Conservation (phyloP, 805 yeast genomes). For the Dipodascus albidus region DNA sequence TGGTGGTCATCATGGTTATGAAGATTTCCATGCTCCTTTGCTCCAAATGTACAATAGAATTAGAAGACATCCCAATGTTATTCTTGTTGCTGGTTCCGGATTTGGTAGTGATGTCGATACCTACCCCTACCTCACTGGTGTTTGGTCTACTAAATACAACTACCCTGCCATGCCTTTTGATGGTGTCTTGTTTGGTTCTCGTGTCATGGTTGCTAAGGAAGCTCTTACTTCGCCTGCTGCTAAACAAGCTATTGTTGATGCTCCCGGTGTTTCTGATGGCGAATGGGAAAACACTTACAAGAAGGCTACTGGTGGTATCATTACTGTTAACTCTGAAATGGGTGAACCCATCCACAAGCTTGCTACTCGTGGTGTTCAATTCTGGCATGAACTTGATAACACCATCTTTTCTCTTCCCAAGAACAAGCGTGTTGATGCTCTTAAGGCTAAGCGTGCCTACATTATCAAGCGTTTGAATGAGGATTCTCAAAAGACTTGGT, state of each 20-base stretch:
- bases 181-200: conserved; percentile 90
- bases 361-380: conserved; percentile 93
- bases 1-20: conserved; percentile 99
- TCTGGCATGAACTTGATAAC: conserved; percentile 96
- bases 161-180: conserved; percentile 99
- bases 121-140: conserved; percentile 94
- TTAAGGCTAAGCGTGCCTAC: conserved; percentile 73
- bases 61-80: conserved; percentile 81
- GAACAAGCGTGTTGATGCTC: conserved; percentile 66
- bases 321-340: conserved; percentile 97
- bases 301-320: conserved; percentile 92
- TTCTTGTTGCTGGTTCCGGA: conserved; percentile 95
- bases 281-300: conserved; percentile 93
- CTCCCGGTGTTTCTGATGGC: conserved; percentile 79
- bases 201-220: conserved; percentile 97
- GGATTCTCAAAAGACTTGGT: conserved; percentile 98
- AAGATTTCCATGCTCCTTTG: conserved; percentile 97
- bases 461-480: conserved; percentile 78
- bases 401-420: conserved; percentile 87
- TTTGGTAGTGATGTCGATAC: conserved; percentile 96
- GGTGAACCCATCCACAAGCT: conserved; percentile 99
- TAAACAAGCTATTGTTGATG: conserved; percentile 79
- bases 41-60: conserved; percentile 91
- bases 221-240: conserved; percentile 91
- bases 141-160: conserved; percentile 79